Evolutionary conservation across 2,329 filamentous ascomycete species (phyloP), one percentile per base, ranked within the genome.

Genomic region (Hypoxylon sp.): DNA sequence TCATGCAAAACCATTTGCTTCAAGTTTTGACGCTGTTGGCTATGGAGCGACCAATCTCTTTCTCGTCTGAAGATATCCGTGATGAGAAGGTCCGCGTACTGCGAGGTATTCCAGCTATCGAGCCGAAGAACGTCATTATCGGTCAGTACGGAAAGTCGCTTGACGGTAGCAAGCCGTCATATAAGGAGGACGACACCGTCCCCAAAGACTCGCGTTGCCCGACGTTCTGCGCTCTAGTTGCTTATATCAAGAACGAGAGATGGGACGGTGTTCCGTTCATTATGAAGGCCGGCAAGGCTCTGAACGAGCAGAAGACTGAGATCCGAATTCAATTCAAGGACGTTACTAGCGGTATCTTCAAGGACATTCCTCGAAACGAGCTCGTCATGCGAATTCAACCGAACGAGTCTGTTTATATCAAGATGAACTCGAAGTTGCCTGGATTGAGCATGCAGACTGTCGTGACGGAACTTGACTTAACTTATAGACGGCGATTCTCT

Each of bases 391-490:
- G 96, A 72, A 97, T 99, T 71, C 96, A 99, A 85, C 96, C 96
- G 74, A 99, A 99, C 84, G 96, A 99, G 87, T 97, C 93, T 78
- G 94, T 99, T 72, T 99, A 99, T 84, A 97, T 98, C 81, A 99
- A 99, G 89, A 99, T 99, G 96, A 99, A 99, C 90, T 98, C 95
- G 28, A 99, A 99, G 87, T 86, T 99, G 64, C 96, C 96, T 18
- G 96, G 96, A 75, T 85, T 99, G 75, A 98, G 93, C 85, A 99
- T 98, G 94, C 96, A 99, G 86, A 99, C 96, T 11, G 96, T 98
- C 38, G 93, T 97, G 73, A 99, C 96, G 65, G 96, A 99, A 84
- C 91, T 99, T 65, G 96, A 99, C 78, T 88, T 99, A 72, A 99
- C 96, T 70, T 99, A 99, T 86, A 90, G 96, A 78, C 91, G 96